phyloP scores from a whole-genome alignment of 768 basidiomycete genomes.

The Boletus reticulatus region DNA sequence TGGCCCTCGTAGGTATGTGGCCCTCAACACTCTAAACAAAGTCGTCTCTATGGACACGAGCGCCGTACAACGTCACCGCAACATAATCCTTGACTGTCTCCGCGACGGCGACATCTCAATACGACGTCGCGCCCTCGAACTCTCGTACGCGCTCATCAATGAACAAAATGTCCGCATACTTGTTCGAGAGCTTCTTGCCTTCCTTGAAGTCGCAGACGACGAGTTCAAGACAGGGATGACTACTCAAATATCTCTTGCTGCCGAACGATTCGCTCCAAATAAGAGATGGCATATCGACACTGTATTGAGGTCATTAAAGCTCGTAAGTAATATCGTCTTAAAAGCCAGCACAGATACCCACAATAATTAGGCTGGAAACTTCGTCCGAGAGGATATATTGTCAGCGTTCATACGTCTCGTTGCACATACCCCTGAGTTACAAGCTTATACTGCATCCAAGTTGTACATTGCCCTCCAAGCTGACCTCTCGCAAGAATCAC shows the following conservation, averaged over 20 bases:
- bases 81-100: slow-evolving; percentile 97
- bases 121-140: slow-evolving; percentile 90
- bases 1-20: slow-evolving; percentile 72
- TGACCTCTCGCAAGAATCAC: slow-evolving; percentile 95
- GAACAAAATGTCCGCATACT: slow-evolving; percentile 92
- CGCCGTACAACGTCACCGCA: slow-evolving; percentile 96
- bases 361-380: slow-evolving; percentile 83
- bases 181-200: slow-evolving; percentile 88
- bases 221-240: slow-evolving; percentile 99
- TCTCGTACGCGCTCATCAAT: slow-evolving; percentile 96
- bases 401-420: slow-evolving; percentile 95
- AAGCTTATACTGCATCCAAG: slow-evolving; percentile 91
- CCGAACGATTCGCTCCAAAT: slow-evolving; percentile 95
- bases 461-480: slow-evolving; percentile 82
- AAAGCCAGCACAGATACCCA: background rate
- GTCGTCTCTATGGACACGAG: slow-evolving; percentile 97
- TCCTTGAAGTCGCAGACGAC: slow-evolving; percentile 97
- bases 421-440: slow-evolving; percentile 94
- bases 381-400: slow-evolving; percentile 93
- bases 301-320: slow-evolving; percentile 84
- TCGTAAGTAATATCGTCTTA: slow-evolving; percentile 53
- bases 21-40: slow-evolving; percentile 96
- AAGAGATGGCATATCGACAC: slow-evolving; percentile 99
- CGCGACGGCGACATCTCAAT: slow-evolving; percentile 99
- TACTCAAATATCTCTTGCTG: slow-evolving; percentile 93